Conservation (phyloP, 2,329 filamentous ascomycete genomes). For the Helotiales sp. region DNA sequence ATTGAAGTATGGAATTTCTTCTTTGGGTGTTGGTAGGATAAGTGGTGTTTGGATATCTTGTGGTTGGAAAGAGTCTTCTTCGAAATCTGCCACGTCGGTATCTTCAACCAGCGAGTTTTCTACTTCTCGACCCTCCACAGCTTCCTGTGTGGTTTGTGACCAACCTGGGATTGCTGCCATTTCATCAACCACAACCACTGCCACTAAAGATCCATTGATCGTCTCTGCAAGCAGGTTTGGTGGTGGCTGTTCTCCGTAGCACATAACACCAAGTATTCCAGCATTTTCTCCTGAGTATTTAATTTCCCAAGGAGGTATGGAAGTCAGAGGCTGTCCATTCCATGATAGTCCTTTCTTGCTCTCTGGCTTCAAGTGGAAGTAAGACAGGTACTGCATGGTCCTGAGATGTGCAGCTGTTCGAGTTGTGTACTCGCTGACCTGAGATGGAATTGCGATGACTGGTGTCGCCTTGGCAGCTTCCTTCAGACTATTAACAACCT, state of each 20-base stretch:
- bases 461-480: constrained; percentile 40
- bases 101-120: constrained; percentile 8
- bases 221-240: constrained; percentile 60
- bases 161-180: constrained; percentile 47
- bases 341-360: constrained; percentile 26
- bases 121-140: not conserved
- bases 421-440: constrained; percentile 53
- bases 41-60: constrained; percentile 12
- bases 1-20: constrained; percentile 63
- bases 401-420: constrained; percentile 66
- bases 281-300: constrained; percentile 51
- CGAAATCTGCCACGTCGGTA: constrained; percentile 10
- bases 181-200: constrained; percentile 61
- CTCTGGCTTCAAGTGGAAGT: constrained; percentile 59
- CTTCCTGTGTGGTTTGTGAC: not conserved
- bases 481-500: constrained; percentile 54
- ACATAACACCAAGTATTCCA: constrained; percentile 65
- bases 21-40: constrained; percentile 44
- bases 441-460: constrained; percentile 58
- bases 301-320: constrained; percentile 60
- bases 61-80: constrained; percentile 6
- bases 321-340: constrained; percentile 59
- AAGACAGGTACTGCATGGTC: constrained; percentile 77
- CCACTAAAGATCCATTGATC: constrained; percentile 70
- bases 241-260: constrained; percentile 64